These are phyloP conservation scores for Leavenworthia alabamica DNA, from an alignment of 345 rosid genomes.

Conservation along the genomic window DNA sequence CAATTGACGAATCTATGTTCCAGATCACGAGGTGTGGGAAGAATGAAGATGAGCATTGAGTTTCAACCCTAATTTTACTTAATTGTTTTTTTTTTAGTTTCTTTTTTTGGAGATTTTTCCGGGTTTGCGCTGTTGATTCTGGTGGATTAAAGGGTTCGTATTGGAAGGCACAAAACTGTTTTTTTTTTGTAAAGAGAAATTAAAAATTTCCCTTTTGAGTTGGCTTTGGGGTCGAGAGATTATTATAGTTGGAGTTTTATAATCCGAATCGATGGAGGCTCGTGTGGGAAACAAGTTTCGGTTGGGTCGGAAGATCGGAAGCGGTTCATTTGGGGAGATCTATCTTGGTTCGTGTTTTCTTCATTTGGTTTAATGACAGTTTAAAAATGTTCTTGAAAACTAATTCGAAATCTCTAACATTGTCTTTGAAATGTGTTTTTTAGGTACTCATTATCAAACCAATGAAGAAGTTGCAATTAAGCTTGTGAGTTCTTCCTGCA, in stretches of 20 bases:
- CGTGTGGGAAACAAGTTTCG: conserved; percentile 88
- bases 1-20: conserved; percentile 12
- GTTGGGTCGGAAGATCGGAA: conserved; percentile 90
- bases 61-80: conserved; percentile 9
- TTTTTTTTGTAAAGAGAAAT: neutral
- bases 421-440: neutral
- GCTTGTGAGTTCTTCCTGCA: conserved; percentile 57
- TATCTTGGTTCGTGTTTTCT: conserved; percentile 58
- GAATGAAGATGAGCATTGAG: conserved; percentile 7
- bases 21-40: neutral
- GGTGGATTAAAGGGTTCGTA: neutral
- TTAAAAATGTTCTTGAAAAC: neutral
- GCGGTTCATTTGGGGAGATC: conserved; percentile 98
- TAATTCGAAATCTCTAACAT: neutral
- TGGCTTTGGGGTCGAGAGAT: conserved; percentile 18
- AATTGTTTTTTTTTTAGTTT: neutral
- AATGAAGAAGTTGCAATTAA: conserved; percentile 96
- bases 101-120: neutral
- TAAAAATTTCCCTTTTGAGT: neutral
- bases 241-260: conserved; percentile 27
- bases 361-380: neutral
- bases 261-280: conserved; percentile 52
- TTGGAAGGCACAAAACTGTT: neutral
- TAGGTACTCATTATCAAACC: conserved; percentile 78
- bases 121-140: conserved; percentile 32